Base-by-base conservation (phyloP, 768 basidiomycete species). In the Boletales sp. region DNA sequence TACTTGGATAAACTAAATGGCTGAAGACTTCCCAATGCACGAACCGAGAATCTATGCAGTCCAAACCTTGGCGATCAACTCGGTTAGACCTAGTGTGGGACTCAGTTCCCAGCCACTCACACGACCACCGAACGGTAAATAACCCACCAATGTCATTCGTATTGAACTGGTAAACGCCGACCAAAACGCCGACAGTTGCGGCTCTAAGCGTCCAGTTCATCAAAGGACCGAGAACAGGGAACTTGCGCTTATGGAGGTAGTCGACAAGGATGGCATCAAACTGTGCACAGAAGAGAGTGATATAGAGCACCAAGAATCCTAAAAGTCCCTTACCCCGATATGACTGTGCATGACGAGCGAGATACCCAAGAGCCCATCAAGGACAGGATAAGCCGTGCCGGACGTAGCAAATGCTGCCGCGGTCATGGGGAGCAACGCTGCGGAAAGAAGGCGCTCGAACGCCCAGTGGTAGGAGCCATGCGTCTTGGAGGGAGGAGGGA, bases 131-230 rank as follows among this genome's bases (percentile, higher is more conserved):
- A 35, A 45, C 34, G n/a, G 8, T 10, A 39, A 39, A 21, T 21
- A 5, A 77, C 89, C 57, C 59, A 97, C 97, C 94, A 55, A 99
- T 84, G 66, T 98, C 95, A 65, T 95, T 93, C 38, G 97, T 97
- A 74, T 98, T 97, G 77, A 98, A 97, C 69, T 97, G 88, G 74
- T 97, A 99, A 7, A 97, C 80, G 14, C 97, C 95, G 40, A 92
- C 83, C 45, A 94, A 77, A 5, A 88, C 83, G 18, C 84, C 91
- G 35, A 85, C 81, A 27, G 97, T 97, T 6, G 83, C 73, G 7
- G 80, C 69, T 41, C 93, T 79, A 48, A 97, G 75, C 8, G 74
- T 67, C 95, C 95, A 98, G n/a, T 74, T 82, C 12, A 69, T 60
- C 40, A 84, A 47, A 1, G 74, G 81, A 11, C 90, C 94, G 51